Percentiles rank a stretch among this genome's conserved stretches.
Conservation (phyloP, 2,329 filamentous ascomycete genomes). For the Dissoconium aciculare region DNA sequence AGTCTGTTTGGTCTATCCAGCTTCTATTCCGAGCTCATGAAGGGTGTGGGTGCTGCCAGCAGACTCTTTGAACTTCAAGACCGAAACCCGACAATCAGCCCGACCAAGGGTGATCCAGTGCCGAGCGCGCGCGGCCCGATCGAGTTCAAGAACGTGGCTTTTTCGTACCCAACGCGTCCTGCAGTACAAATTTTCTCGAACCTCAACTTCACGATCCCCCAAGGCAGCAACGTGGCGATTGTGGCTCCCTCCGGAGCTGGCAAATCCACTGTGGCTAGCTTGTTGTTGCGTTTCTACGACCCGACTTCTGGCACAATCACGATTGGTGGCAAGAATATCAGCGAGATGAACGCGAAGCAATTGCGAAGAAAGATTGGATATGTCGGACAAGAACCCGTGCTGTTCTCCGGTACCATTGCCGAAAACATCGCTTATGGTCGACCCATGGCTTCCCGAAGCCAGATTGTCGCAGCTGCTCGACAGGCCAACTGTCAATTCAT, state of each 20-base stretch:
- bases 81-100: constrained; percentile 68
- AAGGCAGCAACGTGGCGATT: constrained; percentile 88
- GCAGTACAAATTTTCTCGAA: constrained; percentile 84
- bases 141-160: constrained; percentile 69
- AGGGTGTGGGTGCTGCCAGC: constrained; percentile 92
- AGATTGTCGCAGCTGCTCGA: constrained; percentile 74
- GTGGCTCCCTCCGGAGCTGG: constrained; percentile 92
- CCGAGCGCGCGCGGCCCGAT: constrained; percentile 77
- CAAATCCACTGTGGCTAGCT: constrained; percentile 88
- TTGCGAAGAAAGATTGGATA: constrained; percentile 83
- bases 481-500: constrained; percentile 96
- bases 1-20: constrained; percentile 87
- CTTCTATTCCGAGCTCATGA: constrained; percentile 98
- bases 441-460: constrained; percentile 58
- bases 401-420: constrained; percentile 72
- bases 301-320: constrained; percentile 62
- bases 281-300: constrained; percentile 81
- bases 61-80: constrained; percentile 93
- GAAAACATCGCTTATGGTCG: constrained; percentile 88
- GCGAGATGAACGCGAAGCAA: constrained; percentile 81
- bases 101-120: constrained; percentile 68
- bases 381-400: constrained; percentile 87
- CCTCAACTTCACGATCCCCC: constrained; percentile 77
- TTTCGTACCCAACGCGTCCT: constrained; percentile 86
- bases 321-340: constrained; percentile 73